Evolutionary conservation across 2,329 filamentous ascomycete species (phyloP), one percentile per base, ranked within the genome.

Genomic region (Setomelanomma holmii): DNA sequence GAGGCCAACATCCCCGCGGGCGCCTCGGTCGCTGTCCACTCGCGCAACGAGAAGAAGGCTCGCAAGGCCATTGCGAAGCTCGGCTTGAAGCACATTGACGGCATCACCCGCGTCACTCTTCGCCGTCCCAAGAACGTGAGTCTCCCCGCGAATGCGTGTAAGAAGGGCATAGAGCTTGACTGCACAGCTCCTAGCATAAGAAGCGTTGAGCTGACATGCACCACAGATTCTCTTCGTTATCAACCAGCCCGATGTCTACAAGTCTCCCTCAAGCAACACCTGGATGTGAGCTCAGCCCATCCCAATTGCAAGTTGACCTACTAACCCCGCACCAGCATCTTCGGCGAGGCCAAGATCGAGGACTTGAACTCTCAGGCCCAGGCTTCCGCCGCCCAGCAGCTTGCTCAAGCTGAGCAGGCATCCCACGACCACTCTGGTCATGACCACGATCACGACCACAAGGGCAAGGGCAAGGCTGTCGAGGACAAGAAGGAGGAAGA

Each of bases 21-120:
- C 75, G 90, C 92, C 74, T 87, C 89, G 63, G 89, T 93, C 75
- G 87, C 95, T 72, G 89, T 99, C 75, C 93, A 98, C 86, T 96
- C 91, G 76, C 92, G 95, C 80, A 98, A 98, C 84, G 95, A 99
- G 89, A 99, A 99, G 90, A 99, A 99, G 89, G 96, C 95, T 72
- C 89, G 95, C 82, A 99, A 99, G 87, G 92, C 93, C 75, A 96
- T 99, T 78, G 90, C 92, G 80, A 99, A 99, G 88, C 88, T 98
- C 76, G 93, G 96, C 77, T 84, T 99, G 77, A 95, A 91, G 85
- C 92, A 93, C 75, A 89, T 99, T 68, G 89, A 90, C 74, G 96
- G 95, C 77, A 99, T 99, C 81, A 99, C 95, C 74, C 89, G 95
- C 76, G 96, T 99, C 73, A 99, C 96, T 66, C 88, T 99, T 75